A percentile compares a stretch with the other conserved stretches of the same genome.
Conservation (phyloP, 805 yeast species). For the Pichia nanzhaoensis region DNA sequence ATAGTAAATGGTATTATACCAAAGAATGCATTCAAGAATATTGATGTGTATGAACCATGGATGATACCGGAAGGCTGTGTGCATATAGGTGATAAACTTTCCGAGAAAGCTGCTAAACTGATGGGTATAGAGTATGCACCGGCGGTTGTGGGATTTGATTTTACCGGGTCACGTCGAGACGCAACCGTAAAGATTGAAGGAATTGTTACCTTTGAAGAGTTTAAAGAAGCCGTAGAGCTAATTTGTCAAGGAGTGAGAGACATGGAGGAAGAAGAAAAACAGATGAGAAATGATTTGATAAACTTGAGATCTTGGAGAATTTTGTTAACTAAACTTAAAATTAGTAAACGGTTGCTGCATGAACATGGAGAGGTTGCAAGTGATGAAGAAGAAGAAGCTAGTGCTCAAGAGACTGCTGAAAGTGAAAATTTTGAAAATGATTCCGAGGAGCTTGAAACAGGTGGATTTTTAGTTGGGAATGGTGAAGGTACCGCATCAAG, state of each 20-base stretch:
- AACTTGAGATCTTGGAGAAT: slow-evolving; percentile 51
- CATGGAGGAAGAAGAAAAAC: slow-evolving; percentile 42
- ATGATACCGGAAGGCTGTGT: slow-evolving; percentile 84
- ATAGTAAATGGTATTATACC: slow-evolving; percentile 61
- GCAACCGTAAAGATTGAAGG: slow-evolving; percentile 70
- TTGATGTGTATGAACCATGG: slow-evolving; percentile 67
- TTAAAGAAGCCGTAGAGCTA: slow-evolving; percentile 49
- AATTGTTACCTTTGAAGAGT: slow-evolving; percentile 61
- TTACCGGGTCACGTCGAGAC: slow-evolving; percentile 33
- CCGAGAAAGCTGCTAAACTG: slow-evolving; percentile 64
- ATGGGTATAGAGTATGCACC: slow-evolving; percentile 74
- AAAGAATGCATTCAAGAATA: slow-evolving; percentile 74
- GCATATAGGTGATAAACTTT: slow-evolving; percentile 47
- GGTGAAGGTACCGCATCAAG: slow-evolving; percentile 9
- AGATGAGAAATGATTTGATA: slow-evolving; percentile 38
- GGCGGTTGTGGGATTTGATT: slow-evolving; percentile 86
- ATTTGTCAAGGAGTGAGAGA: slow-evolving; percentile 44
- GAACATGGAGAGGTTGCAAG: slow-evolving; percentile 40
- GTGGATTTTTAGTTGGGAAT: slow-evolving; percentile 17
- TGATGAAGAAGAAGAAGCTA: slow-evolving; percentile 19
- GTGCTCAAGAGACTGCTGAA: not conserved
- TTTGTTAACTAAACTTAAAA: slow-evolving; percentile 43
- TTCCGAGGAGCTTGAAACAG: slow-evolving; percentile 15
- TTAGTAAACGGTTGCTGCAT: slow-evolving; percentile 38
- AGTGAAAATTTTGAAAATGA: not conserved